These are phyloP conservation scores for Entrophospora sp. DNA, from an alignment of 192 early-diverging fungal species.

Conservation along the genomic window DNA sequence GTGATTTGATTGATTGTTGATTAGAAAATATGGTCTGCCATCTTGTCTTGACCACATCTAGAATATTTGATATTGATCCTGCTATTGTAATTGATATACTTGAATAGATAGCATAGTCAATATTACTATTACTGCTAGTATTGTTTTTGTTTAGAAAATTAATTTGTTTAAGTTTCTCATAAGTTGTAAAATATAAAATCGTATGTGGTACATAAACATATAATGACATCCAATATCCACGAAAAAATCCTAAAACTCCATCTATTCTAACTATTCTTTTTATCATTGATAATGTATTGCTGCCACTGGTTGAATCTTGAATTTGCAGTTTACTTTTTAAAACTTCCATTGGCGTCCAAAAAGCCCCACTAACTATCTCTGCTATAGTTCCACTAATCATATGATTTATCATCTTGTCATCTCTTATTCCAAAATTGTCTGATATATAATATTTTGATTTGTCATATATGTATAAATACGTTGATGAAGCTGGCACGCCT, in stretches of 20 bases:
- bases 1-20: conserved; percentile 23
- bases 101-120: conserved; percentile 49
- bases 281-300: conserved; percentile 30
- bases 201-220: conserved; percentile 73
- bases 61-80: conserved; percentile 51
- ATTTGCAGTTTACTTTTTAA: conserved; percentile 68
- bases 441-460: conserved; percentile 39
- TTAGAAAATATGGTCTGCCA: conserved; percentile 59
- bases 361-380: conserved; percentile 54
- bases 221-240: conserved; percentile 64
- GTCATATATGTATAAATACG: conserved; percentile 68
- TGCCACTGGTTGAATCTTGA: not conserved
- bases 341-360: conserved; percentile 86
- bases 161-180: conserved; percentile 41
- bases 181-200: conserved; percentile 57
- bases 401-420: conserved; percentile 43
- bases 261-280: conserved; percentile 40
- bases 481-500: conserved; percentile 60
- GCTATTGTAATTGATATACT: conserved; percentile 49
- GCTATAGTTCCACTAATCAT: conserved; percentile 47
- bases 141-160: not conserved
- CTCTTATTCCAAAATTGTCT: conserved; percentile 5
- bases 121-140: conserved; percentile 26
- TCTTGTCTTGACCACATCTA: conserved; percentile 79
- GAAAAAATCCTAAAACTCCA: conserved; percentile 59